Conservation (phyloP, 768 basidiomycete species). For the Hebeloma cylindrosporum region DNA sequence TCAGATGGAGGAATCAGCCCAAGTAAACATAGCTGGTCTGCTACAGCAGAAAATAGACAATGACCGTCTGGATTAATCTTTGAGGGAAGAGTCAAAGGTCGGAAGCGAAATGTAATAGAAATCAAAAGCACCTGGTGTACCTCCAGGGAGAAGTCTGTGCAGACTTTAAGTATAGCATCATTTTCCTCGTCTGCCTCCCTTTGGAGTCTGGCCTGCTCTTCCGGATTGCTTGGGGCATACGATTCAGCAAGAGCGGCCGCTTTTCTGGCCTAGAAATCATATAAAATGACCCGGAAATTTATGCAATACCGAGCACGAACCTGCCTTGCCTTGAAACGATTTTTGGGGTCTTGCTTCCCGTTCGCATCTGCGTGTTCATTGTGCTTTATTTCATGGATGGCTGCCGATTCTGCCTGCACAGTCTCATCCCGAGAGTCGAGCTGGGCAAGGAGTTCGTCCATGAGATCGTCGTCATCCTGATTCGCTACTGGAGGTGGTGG, state of each 20-base stretch:
- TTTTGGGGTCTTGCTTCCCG: slow-evolving; percentile 57
- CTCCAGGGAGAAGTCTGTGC: slow-evolving; percentile 63
- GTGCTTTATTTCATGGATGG: slow-evolving; percentile 49
- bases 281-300: neutral
- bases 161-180: slow-evolving; percentile 58
- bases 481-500: slow-evolving; percentile 29
- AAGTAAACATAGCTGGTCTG: slow-evolving; percentile 84
- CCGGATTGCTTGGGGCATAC: slow-evolving; percentile 52
- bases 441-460: slow-evolving; percentile 76
- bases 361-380: slow-evolving; percentile 33
- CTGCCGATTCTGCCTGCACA: slow-evolving; percentile 49
- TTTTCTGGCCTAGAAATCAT: slow-evolving; percentile 59
- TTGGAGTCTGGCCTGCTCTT: slow-evolving; percentile 57
- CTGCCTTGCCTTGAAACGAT: slow-evolving; percentile 70
- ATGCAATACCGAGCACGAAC: slow-evolving; percentile 35
- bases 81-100: slow-evolving; percentile 3
- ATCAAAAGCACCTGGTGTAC: slow-evolving; percentile 54
- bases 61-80: slow-evolving; percentile 95
- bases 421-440: slow-evolving; percentile 63
- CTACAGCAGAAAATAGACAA: slow-evolving; percentile 92
- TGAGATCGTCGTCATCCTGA: slow-evolving; percentile 54
- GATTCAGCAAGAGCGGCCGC: slow-evolving; percentile 61
- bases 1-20: slow-evolving; percentile 57
- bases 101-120: neutral
- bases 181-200: slow-evolving; percentile 71